A percentile compares a stretch with the other conserved stretches of the same genome.
Evolutionary conservation across 768 basidiomycete genomes (phyloP).

Genomic region (Cystofilobasidium macerans): DNA sequence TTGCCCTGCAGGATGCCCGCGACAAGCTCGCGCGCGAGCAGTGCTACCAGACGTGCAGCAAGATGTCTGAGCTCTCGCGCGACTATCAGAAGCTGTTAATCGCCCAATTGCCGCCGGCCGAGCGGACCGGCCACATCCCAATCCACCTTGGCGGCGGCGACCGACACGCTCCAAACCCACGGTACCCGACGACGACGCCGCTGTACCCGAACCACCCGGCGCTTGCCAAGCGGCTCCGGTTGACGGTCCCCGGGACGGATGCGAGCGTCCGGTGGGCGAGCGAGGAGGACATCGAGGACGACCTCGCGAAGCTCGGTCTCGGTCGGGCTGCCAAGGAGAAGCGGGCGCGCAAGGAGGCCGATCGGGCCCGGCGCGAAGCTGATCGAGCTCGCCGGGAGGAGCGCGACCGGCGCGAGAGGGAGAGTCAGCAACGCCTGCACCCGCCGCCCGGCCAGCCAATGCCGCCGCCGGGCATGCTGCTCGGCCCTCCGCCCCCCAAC

Average conservation of each 20-base stretch:
- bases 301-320: neutral
- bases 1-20: neutral
- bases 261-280: neutral
- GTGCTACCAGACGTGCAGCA: conserved; percentile 5
- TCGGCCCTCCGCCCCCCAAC: too few relatives aligned
- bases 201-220: neutral
- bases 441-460: too few relatives aligned
- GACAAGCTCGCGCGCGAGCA: conserved; percentile 1
- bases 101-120: neutral
- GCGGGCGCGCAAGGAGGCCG: neutral
- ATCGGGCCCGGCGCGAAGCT: neutral
- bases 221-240: neutral
- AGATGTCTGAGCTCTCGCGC: conserved; percentile 2
- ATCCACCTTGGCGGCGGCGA: conserved; percentile 2
- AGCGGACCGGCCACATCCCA: neutral
- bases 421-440: too few relatives aligned
- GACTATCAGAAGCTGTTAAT: conserved; percentile 4
- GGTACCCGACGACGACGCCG: conserved; percentile 1
- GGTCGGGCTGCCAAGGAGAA: neutral
- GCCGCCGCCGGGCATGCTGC: too few relatives aligned
- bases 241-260: neutral
- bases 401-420: neutral
- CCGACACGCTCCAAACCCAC: conserved; percentile 1
- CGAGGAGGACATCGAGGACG: conserved; percentile 2
- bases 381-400: neutral